These are phyloP conservation scores for Aurinia saxatilis DNA, from an alignment of 345 rosid genomes.

Conservation along the genomic window DNA sequence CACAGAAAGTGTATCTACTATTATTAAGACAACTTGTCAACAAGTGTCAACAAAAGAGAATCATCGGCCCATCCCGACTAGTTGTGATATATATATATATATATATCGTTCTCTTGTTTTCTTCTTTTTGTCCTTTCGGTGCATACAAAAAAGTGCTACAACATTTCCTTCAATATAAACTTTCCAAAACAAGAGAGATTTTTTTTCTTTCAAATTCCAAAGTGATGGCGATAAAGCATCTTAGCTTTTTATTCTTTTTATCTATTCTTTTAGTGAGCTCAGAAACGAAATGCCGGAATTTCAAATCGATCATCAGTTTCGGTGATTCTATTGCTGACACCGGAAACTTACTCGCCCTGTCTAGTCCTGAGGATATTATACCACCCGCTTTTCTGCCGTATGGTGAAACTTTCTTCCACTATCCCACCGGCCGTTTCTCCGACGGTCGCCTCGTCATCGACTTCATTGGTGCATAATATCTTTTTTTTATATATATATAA, in stretches of 20 bases:
- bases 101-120: too few relatives aligned
- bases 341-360: slow-evolving; percentile 22
- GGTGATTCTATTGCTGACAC: slow-evolving; percentile 46
- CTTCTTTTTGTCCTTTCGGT: too few relatives aligned
- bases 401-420: slow-evolving; percentile 31
- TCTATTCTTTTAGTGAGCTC: background rate
- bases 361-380: background rate
- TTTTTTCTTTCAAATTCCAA: too few relatives aligned
- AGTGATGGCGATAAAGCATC: slow-evolving; percentile 4
- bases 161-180: too few relatives aligned
- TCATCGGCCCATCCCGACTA: too few relatives aligned
- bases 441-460: slow-evolving; percentile 40
- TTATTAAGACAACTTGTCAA: too few relatives aligned
- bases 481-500: too few relatives aligned
- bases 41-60: too few relatives aligned
- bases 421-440: slow-evolving; percentile 33
- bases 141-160: too few relatives aligned
- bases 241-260: background rate
- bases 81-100: too few relatives aligned
- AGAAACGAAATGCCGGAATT: background rate
- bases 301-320: slow-evolving; percentile 35
- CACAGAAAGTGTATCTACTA: too few relatives aligned
- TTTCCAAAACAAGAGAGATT: too few relatives aligned
- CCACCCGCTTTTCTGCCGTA: slow-evolving; percentile 24
- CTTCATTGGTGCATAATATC: slow-evolving; percentile 28